phyloP scores from a whole-genome alignment of 768 basidiomycete genomes.

The Leccinum arenicola region DNA sequence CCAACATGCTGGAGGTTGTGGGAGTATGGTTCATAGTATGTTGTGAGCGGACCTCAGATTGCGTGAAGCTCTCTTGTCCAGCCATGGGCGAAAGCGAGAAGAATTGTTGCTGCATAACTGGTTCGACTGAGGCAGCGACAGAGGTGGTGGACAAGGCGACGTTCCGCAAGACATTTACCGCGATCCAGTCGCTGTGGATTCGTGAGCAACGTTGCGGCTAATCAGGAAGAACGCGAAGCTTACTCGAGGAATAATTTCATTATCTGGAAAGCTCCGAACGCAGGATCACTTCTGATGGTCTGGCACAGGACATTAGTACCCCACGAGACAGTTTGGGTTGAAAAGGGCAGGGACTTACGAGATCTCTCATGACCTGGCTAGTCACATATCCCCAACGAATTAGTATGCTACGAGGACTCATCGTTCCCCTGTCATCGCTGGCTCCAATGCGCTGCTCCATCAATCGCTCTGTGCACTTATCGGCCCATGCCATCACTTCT shows the following conservation, averaged over 20 bases:
- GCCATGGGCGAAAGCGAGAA: slow-evolving; percentile 87
- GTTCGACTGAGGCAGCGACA: slow-evolving; percentile 88
- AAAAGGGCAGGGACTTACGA: slow-evolving; percentile 52
- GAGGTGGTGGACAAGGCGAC: slow-evolving; percentile 90
- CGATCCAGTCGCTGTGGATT: slow-evolving; percentile 79
- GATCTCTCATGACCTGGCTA: slow-evolving; percentile 88
- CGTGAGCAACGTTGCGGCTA: slow-evolving; percentile 17
- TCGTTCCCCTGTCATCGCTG: slow-evolving; percentile 69
- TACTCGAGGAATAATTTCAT: slow-evolving; percentile 88
- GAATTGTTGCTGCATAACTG: slow-evolving; percentile 88
- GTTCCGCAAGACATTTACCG: slow-evolving; percentile 80
- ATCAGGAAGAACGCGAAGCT: slow-evolving; percentile 30
- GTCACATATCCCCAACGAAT: slow-evolving; percentile 94
- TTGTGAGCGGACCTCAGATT: slow-evolving; percentile 59
- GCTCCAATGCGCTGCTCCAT: slow-evolving; percentile 67
- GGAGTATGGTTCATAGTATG: slow-evolving; percentile 77
- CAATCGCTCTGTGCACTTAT: slow-evolving; percentile 82
- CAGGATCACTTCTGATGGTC: slow-evolving; percentile 91
- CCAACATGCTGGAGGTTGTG: slow-evolving; percentile 88
- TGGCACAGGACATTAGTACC: slow-evolving; percentile 29
- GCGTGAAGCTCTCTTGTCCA: slow-evolving; percentile 75
- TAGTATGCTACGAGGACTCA: slow-evolving; percentile 85
- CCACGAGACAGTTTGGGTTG: not conserved
- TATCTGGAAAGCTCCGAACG: slow-evolving; percentile 91
- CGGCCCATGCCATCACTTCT: slow-evolving; percentile 89